Evolutionary conservation across 208 protist species (phyloP), one percentile per base, ranked within the genome.

Genomic region (Leishmania arabica): DNA sequence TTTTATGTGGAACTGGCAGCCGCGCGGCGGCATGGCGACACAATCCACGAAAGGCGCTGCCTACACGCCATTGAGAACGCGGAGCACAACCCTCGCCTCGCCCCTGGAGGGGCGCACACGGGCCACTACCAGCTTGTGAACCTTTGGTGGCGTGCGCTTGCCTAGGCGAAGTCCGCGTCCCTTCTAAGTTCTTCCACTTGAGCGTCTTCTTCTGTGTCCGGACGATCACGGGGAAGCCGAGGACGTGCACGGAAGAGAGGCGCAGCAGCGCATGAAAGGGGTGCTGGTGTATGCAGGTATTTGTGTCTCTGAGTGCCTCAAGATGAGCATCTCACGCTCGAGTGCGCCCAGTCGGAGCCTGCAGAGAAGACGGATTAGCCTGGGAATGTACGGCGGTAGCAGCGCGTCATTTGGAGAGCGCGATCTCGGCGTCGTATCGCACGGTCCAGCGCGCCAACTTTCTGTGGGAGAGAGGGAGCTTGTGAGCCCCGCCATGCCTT

Each of bases 31-130:
- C 72, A 83, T 17, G 78, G 73, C 11, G 81, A 94, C 83, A 42
- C 80, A 5, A 75, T 82, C 17, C 92, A 96, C 66, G 85, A 94
- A 79, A 85, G 88, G 5, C 87, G 92, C 42, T 96, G 92, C 73
- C 78, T 78, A 37, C 79, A 92, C 51, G 92, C 92, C 7, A 83
- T 95, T 40, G 72, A 81, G 68, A 87, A 95, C 70, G 85, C 90
- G 34, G 68, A 70, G 53, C 68, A 60, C 9, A 92, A 90, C 77
- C 75, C 86, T 17, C 71, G 37, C 7, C 79, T 92, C 17, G 56
- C 49, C 6, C 79, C 77, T 19, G 81, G 76, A 19, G 80, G 69
- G 19, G 68, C 40, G 7, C 47, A 79, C 51, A 79, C 76, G 21
- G 79, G 69, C 47, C 79, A 76, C 58, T 90, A 85, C 66, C 75